Evolutionary conservation across 106 monocot genomes (phyloP), one percentile per base, ranked within the genome.

Genomic region (Dioscorea dumetorum): DNA sequence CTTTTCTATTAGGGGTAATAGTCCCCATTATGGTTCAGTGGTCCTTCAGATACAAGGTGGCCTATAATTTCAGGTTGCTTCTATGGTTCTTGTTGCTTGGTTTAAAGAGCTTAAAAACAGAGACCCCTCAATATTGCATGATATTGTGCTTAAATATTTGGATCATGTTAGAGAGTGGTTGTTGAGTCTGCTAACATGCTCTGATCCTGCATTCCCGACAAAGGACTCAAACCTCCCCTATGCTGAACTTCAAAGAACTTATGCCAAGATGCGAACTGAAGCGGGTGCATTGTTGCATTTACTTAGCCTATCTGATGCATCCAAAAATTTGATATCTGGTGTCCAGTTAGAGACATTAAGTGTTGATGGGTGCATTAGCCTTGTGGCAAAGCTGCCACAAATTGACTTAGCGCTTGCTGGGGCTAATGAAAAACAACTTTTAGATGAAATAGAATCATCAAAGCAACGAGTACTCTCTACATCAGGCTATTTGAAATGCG

Each of bases 241-340:
- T 82, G 61, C 82, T 15, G 97, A 97, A 70, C 92, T 97, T 74
- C 89, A 91, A 74, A 97, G 84, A 82, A 88, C 91, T 24, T 97
- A 89, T 63, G 61, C 66, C 21, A 97, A 92, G 69, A 91, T 97
- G 97, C 88, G 92, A 12, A 82, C 74, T 79, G 97, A 97, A 77
- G 89, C 89, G 10, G 72, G 69, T 10, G 49, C 70, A 57, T 62
- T 97, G 24, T 72, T 84, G 52, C 77, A 61, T 49, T 71, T 63
- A 22, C 67, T 52, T 48, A 73, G 80, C 8, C 84, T 84, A 59
- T 86, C 66, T 70, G 76, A 68, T 7, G 22, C 69, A n/a, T 82
- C 79, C 24, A 74, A 82, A 31, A 78, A 77, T 68, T 50, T 75
- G 24, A 62, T 77, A 16, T 74, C 69, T 21, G 76, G 23, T 51